Evolutionary conservation across 306 rosid species (phyloP).

Genomic region (Leucaena leucocephala): DNA sequence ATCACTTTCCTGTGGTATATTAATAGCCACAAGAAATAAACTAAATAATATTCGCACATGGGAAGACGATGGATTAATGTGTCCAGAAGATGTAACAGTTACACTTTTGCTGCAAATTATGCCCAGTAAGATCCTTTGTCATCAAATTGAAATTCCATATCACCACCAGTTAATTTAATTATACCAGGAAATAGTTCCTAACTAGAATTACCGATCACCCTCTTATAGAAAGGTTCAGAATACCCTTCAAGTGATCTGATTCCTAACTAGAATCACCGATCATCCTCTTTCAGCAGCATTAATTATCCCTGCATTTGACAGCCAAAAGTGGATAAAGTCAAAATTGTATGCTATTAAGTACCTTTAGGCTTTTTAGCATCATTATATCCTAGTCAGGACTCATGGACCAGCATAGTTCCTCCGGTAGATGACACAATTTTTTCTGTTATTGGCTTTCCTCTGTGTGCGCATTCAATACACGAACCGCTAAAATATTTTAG

Average conservation of each 20-base stretch:
- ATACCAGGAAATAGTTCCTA: neutral
- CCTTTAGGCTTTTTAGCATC: neutral
- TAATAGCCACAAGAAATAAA: conserved; percentile 24
- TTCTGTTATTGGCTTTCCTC: neutral
- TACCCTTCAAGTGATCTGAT: neutral
- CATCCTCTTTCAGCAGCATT: neutral
- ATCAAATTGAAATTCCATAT: neutral
- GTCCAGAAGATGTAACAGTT: neutral
- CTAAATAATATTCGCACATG: neutral
- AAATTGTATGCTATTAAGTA: neutral
- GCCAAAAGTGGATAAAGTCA: neutral
- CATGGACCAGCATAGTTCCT: neutral
- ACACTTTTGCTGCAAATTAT: neutral
- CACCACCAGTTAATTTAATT: neutral
- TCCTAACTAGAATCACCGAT: conserved; percentile 8
- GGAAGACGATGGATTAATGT: conserved; percentile 4
- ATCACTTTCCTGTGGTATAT: conserved; percentile 12
- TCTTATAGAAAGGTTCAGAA: neutral
- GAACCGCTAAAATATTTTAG: neutral
- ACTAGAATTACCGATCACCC: conserved; percentile 2
- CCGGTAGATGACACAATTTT: neutral
- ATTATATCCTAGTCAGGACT: neutral
- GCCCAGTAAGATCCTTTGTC: neutral
- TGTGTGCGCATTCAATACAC: neutral
- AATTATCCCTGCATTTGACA: neutral